Percentiles rank a stretch among this genome's conserved stretches.
Conservation (phyloP, 345 rosid genomes). For the Salix dunnii region DNA sequence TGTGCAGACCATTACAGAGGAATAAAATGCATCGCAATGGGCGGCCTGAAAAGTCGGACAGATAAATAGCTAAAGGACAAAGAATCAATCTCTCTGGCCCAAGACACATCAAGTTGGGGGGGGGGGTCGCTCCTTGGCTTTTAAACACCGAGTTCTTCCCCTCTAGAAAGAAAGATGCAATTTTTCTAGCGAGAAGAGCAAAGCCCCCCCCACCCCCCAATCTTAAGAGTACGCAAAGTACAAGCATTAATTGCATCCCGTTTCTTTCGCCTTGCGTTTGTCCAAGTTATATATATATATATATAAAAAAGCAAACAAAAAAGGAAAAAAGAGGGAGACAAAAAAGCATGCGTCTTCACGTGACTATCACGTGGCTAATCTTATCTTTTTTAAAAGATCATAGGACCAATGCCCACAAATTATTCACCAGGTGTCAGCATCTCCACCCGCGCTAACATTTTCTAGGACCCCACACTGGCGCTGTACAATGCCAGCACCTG, state of each 20-base stretch:
- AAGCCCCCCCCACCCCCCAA: neutral
- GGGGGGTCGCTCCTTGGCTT: neutral
- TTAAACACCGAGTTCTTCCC: neutral
- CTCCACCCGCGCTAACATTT: conserved; percentile 10
- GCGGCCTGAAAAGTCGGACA: neutral
- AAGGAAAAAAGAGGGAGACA: neutral
- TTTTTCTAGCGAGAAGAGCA: neutral
- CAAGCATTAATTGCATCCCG: neutral
- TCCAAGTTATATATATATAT: neutral
- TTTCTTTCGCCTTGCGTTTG: neutral
- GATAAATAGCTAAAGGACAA: neutral
- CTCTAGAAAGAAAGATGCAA: neutral
- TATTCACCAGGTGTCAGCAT: conserved; percentile 31
- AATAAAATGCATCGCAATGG: neutral
- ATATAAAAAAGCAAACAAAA: neutral
- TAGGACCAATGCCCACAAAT: conserved; percentile 30
- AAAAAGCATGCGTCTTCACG: conserved; percentile 17
- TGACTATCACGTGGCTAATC: conserved; percentile 38
- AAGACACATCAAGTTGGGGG: neutral
- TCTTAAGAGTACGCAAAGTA: neutral
- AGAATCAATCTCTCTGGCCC: neutral
- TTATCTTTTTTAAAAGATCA: conserved; percentile 29
- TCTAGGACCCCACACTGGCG: neutral
- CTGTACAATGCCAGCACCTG: neutral
- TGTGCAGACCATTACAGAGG: neutral